Percentiles rank a stretch among this genome's conserved stretches.
Evolutionary conservation across 2,329 filamentous ascomycete genomes (phyloP).

Genomic region (Microsporum canis): DNA sequence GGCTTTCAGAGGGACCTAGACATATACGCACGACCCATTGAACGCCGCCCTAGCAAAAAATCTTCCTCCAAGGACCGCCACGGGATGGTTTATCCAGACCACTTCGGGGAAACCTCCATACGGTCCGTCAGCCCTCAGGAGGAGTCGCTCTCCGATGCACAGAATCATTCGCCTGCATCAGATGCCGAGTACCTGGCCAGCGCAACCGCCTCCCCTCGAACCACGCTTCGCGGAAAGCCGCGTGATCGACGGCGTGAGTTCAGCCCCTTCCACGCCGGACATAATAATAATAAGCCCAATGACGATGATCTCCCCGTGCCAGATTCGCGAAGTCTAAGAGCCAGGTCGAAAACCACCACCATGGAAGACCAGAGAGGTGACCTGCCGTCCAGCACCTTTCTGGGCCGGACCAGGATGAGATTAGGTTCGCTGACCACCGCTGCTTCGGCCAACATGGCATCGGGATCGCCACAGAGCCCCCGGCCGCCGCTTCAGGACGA

Average conservation of each 20-base stretch:
- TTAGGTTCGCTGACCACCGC: conserved; percentile 32
- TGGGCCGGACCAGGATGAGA: conserved; percentile 26
- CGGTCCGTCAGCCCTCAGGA: conserved; percentile 36
- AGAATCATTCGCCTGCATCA: conserved; percentile 30
- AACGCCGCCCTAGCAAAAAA: conserved; percentile 37
- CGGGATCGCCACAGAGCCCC: conserved; percentile 17
- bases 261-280: conserved; percentile 20
- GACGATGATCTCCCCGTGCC: conserved; percentile 25
- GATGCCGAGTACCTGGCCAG: conserved; percentile 26
- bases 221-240: conserved; percentile 25
- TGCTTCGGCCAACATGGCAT: not conserved
- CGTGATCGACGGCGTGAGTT: conserved; percentile 25
- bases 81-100: conserved; percentile 38
- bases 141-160: conserved; percentile 28
- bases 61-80: conserved; percentile 38
- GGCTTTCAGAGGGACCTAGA: conserved; percentile 31
- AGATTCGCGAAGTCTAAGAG: conserved; percentile 26
- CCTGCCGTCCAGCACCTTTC: conserved; percentile 24
- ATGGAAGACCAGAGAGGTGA: conserved; percentile 34
- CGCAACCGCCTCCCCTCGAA: conserved; percentile 28
- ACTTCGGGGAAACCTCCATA: conserved; percentile 34
- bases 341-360: conserved; percentile 32
- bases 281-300: conserved; percentile 5
- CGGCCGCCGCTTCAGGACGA: conserved; percentile 28
- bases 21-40: conserved; percentile 30